Percentiles rank a stretch among this genome's conserved stretches.
Evolutionary conservation across 257 asterid genomes (phyloP).

Genomic region (Fraxinus anomala): DNA sequence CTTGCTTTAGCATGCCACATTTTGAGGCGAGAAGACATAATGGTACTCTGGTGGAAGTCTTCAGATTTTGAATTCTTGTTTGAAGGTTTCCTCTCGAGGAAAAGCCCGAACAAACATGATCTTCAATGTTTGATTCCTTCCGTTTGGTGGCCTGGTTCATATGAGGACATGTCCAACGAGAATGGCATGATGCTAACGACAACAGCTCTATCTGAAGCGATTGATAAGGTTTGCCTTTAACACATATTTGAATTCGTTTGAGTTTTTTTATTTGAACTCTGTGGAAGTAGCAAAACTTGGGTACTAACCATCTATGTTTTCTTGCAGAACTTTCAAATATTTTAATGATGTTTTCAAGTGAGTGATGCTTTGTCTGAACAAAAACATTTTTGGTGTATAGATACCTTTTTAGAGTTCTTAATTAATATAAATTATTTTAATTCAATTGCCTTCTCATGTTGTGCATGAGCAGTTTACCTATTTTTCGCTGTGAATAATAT

Average conservation of each 20-base stretch:
- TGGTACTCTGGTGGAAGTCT: slow-evolving; percentile 87
- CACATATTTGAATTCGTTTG: background rate
- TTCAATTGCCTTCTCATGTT: background rate
- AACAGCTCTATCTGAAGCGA: slow-evolving; percentile 81
- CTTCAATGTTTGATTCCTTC: slow-evolving; percentile 88
- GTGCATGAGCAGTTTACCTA: background rate
- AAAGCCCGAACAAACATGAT: slow-evolving; percentile 82
- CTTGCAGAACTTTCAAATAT: background rate
- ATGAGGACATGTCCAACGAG: slow-evolving; percentile 73
- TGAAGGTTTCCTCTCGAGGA: slow-evolving; percentile 86
- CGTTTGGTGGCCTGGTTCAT: slow-evolving; percentile 95
- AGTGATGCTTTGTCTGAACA: background rate
- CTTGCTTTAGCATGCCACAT: slow-evolving; percentile 86
- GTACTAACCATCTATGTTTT: background rate
- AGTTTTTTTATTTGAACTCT: background rate
- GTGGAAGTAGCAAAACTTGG: background rate
- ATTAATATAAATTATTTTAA: background rate
- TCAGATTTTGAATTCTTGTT: slow-evolving; percentile 70
- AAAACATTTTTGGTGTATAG: background rate
- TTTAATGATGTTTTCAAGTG: background rate
- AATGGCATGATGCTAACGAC: slow-evolving; percentile 86
- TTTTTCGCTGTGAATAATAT: background rate
- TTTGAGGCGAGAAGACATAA: slow-evolving; percentile 75
- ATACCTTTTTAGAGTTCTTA: background rate
- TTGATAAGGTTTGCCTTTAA: slow-evolving; percentile 59